Evolutionary conservation across 306 rosid genomes (phyloP), one percentile per base, ranked within the genome.

Genomic region (Vigna unguiculata): DNA sequence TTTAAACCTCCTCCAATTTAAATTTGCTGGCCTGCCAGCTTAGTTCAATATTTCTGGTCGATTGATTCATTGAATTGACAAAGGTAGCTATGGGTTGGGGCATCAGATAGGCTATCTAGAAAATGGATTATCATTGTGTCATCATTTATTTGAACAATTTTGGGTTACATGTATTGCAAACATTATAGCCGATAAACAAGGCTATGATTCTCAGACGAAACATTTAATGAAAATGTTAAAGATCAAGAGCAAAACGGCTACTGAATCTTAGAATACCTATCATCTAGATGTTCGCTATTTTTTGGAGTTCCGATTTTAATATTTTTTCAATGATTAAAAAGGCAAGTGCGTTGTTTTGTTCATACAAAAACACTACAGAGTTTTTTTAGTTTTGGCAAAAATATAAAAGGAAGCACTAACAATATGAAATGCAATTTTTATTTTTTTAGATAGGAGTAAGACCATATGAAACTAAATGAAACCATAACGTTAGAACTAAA

Each of bases 181-280:
- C 38, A 30, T 17, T 51, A 54, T 43, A 76, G 69, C 41, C 52
- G 13, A 67, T 38, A 55, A 24, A 64, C 46, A 36, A 54, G 72
- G 19, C 34, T 55, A 19, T 71, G 74, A 54, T 57, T 69, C 40
- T 60, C 21, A 22, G 19, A 69, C 28, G 45, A 68, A 51, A 20
- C 32, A 59, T 76, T 67, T 76, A 69, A 17, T 61, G 66, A 71
- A 49, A 71, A 48, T 55, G 66, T 62, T 57, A 48, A 51, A 43
- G 36, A 67, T 45, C 24, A 74, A 72, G 63, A 30, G 36, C 47
- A 30, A 47, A 77, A 40, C 45, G 17, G 52, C 38, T 57, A 57
- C 38, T 25, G 38, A 24, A 57, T 57, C 4, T 0, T 55, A 1
- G 34, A 57, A 57, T 24, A 57, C 36, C 61, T 55, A 57, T 22